Evolutionary conservation across 352 stramenopile species (phyloP).

Genomic region (Phytopythium vexans): DNA sequence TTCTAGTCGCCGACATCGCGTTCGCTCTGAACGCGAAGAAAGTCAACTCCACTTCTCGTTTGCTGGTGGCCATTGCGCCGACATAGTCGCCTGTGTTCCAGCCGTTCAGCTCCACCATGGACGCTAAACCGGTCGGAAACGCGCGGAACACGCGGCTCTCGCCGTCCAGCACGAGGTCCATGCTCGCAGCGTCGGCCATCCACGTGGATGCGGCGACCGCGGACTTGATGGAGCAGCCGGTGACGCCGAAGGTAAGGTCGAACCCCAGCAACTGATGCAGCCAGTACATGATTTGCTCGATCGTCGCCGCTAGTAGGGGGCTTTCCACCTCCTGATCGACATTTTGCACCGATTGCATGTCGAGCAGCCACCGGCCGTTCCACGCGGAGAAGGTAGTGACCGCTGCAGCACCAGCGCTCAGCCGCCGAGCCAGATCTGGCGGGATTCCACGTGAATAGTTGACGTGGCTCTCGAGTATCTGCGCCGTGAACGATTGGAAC

Average conservation of each 20-base stretch:
- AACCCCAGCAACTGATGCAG: slow-evolving; percentile 7
- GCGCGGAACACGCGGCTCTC: slow-evolving; percentile 21
- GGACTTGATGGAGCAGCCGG: slow-evolving; percentile 8
- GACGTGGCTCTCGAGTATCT: too few species aligned
- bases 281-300: slow-evolving; percentile 9
- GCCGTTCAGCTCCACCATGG: slow-evolving; percentile 3
- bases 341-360: slow-evolving; percentile 4
- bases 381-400: not conserved
- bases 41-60: too few species aligned
- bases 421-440: too few species aligned
- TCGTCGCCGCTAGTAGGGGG: not conserved
- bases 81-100: too few species aligned
- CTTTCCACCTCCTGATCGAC: not conserved
- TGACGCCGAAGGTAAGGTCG: not conserved
- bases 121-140: slow-evolving; percentile 18
- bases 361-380: slow-evolving; percentile 22
- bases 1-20: too few species aligned
- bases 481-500: too few species aligned
- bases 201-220: not conserved
- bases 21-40: too few species aligned
- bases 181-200: not conserved
- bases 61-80: too few species aligned
- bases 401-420: too few species aligned
- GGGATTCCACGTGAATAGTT: too few species aligned
- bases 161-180: slow-evolving; percentile 24